Conservation (phyloP, 148 eudicot genomes). For the Suaeda aralocaspica region DNA sequence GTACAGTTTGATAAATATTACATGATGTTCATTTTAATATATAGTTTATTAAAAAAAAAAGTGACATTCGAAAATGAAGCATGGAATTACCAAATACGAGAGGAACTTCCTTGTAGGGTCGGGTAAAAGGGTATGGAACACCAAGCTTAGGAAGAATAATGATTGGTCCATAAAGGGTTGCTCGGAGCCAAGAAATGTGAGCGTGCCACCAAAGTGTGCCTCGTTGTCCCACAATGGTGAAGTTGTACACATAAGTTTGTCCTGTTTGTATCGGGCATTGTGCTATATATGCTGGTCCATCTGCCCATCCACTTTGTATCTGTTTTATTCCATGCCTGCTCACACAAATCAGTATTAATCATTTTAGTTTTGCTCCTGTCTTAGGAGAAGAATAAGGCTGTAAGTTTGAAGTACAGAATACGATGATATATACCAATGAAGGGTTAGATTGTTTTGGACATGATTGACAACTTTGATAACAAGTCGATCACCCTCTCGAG, state of each 20-base stretch:
- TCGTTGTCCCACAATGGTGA: slow-evolving; percentile 49
- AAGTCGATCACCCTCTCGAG: slow-evolving; percentile 42
- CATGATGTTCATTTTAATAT: neutral
- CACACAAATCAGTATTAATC: neutral
- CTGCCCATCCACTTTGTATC: slow-evolving; percentile 54
- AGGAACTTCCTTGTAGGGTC: slow-evolving; percentile 45
- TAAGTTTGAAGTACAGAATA: neutral
- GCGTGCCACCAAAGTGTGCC: slow-evolving; percentile 61
- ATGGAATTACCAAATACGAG: slow-evolving; percentile 34
- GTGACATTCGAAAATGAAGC: too few relatives aligned
- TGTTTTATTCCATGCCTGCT: slow-evolving; percentile 57
- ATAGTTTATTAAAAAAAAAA: too few relatives aligned
- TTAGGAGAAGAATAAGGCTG: neutral
- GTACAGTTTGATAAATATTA: neutral
- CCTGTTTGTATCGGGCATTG: slow-evolving; percentile 55
- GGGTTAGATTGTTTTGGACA: slow-evolving; percentile 37
- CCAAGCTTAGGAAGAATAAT: slow-evolving; percentile 50
- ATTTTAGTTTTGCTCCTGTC: neutral
- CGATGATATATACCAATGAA: slow-evolving; percentile 42
- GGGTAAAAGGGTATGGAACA: slow-evolving; percentile 41
- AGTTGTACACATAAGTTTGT: slow-evolving; percentile 47
- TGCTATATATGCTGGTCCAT: slow-evolving; percentile 52
- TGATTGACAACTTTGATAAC: slow-evolving; percentile 38
- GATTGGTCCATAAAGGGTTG: slow-evolving; percentile 48
- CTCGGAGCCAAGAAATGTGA: slow-evolving; percentile 55